These are phyloP conservation scores for Poa annua DNA, from an alignment of 176 grass and related monocot genomes.

Conservation along the genomic window DNA sequence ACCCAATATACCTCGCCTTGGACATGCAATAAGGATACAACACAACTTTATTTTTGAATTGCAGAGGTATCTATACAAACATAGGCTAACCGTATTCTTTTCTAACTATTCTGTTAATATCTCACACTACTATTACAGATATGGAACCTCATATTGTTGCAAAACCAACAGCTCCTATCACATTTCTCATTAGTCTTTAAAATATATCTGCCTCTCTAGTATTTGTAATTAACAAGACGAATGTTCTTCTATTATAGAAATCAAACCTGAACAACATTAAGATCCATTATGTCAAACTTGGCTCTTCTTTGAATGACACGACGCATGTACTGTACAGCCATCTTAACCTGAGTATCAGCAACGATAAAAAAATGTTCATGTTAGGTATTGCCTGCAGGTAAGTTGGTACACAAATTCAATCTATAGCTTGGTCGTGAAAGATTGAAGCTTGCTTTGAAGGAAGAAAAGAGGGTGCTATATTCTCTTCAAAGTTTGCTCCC, in stretches of 20 bases:
- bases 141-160: slow-evolving; percentile 1
- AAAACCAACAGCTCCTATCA: slow-evolving; percentile 29
- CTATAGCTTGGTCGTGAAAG: not conserved
- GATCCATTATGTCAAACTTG: slow-evolving; percentile 98
- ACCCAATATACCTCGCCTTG: not conserved
- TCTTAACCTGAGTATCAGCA: slow-evolving; percentile 65
- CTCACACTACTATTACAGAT: not conserved
- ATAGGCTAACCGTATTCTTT: slow-evolving; percentile 4
- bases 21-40: slow-evolving; percentile 12
- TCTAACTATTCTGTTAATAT: slow-evolving; percentile 7
- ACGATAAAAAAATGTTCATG: not conserved
- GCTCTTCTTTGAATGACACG: slow-evolving; percentile 95
- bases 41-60: slow-evolving; percentile 4
- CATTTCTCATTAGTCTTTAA: not conserved
- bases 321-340: slow-evolving; percentile 95
- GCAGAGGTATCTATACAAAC: not conserved
- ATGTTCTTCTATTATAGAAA: slow-evolving; percentile 38
- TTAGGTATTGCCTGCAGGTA: not conserved
- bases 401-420: slow-evolving; percentile 5
- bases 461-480: too few relatives aligned
- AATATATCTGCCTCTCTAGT: not conserved
- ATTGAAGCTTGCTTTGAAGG: too few relatives aligned
- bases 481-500: not conserved
- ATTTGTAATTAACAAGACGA: slow-evolving; percentile 1
- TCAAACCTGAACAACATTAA: slow-evolving; percentile 87